Evolutionary conservation across 148 eudicot species (phyloP).

Genomic region (Simmondsia chinensis): DNA sequence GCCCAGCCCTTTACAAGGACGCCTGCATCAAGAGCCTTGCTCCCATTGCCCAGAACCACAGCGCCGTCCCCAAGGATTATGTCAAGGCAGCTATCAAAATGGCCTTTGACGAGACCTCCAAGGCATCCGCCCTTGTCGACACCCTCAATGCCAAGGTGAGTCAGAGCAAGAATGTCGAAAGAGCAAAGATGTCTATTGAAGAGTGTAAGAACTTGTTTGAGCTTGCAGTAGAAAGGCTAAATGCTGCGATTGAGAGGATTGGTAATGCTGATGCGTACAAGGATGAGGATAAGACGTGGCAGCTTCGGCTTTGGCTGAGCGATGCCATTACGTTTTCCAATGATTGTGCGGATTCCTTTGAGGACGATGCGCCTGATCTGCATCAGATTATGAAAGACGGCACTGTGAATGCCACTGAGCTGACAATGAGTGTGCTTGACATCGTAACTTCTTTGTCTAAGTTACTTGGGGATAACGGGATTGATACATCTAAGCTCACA

Average conservation of each 20-base stretch:
- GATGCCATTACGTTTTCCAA: slow-evolving; percentile 36
- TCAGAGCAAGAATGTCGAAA: slow-evolving; percentile 8
- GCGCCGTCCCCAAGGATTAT: slow-evolving; percentile 39
- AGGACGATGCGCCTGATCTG: slow-evolving; percentile 22
- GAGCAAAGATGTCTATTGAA: slow-evolving; percentile 17
- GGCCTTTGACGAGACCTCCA: slow-evolving; percentile 26
- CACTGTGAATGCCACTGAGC: slow-evolving; percentile 26
- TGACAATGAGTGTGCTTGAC: slow-evolving; percentile 35
- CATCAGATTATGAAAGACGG: slow-evolving; percentile 19
- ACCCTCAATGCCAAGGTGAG: slow-evolving; percentile 18
- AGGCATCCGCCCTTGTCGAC: slow-evolving; percentile 15
- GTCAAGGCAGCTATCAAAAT: slow-evolving; percentile 26
- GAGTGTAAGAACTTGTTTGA: slow-evolving; percentile 29
- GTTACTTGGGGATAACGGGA: slow-evolving; percentile 5
- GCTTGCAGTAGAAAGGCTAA: slow-evolving; percentile 28
- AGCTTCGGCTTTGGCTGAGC: slow-evolving; percentile 41
- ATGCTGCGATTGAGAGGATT: slow-evolving; percentile 21
- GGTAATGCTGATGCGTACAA: slow-evolving; percentile 20
- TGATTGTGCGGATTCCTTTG: slow-evolving; percentile 36
- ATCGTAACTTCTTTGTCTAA: slow-evolving; percentile 26
- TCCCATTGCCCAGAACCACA: slow-evolving; percentile 33
- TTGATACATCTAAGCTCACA: slow-evolving; percentile 15
- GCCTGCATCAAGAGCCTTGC: slow-evolving; percentile 29
- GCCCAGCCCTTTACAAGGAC: slow-evolving; percentile 28
- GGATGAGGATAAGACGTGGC: slow-evolving; percentile 13